Evolutionary conservation across 2,329 filamentous ascomycete species (phyloP), one percentile per base, ranked within the genome.

Genomic region (Colletotrichum sp.): DNA sequence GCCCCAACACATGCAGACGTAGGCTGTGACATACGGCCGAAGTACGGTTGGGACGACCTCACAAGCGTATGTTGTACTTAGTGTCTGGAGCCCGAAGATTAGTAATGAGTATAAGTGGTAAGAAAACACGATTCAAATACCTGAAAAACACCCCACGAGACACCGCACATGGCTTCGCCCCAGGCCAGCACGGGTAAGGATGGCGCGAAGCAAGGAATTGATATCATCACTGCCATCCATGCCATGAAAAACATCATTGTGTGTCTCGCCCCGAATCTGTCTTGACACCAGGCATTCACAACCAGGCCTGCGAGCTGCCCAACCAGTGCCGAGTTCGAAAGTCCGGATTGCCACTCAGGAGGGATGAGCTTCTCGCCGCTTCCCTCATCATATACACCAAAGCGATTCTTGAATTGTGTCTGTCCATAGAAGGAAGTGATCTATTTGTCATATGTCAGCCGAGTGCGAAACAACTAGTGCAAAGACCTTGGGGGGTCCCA

Each of bases 131-230:
- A 5, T 32, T 38, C 18, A 34, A 65, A 18, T 71, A 79, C 77
- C 75, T 83, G 82, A 74, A 86, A 83, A 1, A 83, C 81, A 28
- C 86, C 86, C 84, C 85, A 87, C 7, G 85, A 82, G 5, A 87
- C 81, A 58, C 83, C 84, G 79, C 87, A 89, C 16, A 90, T 80
- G 73, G 89, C 82, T 64, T 88, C 84, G 0, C 84, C 85, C 8
- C 81, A 83, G 4, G 85, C 81, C 3, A 86, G 78, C 82, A 12
- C 86, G 85, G 13, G 86, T 81, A 14, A 3, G 88, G 81, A 55
- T 87, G 80, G 18, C 0, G 88, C 86, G 66, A 89, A 89, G 80
- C 89, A 87, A 26, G 83, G 82, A 71, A 89, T 83, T 76, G 88
- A 88, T 77, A 89, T 86, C 76, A 87, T 85, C 65, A 2, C 52